These are phyloP conservation scores for Tetrastigma voinierianum DNA, from an alignment of 164 flowering plant genomes.

Conservation along the genomic window DNA sequence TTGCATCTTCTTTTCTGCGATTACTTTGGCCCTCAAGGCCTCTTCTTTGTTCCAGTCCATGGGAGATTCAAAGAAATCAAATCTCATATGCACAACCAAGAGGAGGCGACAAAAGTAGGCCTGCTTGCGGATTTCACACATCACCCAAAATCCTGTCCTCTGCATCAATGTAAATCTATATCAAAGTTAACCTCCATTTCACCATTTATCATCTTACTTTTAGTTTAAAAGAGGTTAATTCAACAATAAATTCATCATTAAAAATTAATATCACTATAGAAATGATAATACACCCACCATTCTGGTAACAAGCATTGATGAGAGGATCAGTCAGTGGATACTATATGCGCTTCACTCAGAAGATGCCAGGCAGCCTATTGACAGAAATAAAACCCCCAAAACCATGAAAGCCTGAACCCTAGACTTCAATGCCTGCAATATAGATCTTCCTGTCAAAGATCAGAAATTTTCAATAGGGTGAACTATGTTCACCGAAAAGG, in stretches of 20 bases:
- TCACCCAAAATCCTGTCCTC: constrained; percentile 12
- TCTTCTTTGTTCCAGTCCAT: constrained; percentile 66
- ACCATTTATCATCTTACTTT: not conserved
- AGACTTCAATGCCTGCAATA: constrained; percentile 2
- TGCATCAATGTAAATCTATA: not conserved
- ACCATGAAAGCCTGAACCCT: not conserved
- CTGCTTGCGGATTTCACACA: not conserved
- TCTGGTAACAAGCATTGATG: not conserved
- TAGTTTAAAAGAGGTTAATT: no score
- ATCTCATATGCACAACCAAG: not conserved
- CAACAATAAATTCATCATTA: no score
- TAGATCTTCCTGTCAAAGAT: not conserved
- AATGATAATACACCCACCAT: not conserved
- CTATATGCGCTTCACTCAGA: not conserved
- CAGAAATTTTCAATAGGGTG: not conserved
- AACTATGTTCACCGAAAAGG: no score
- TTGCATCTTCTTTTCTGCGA: constrained; percentile 45
- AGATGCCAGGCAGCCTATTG: not conserved
- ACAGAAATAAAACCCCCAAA: not conserved
- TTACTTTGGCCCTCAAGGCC: constrained; percentile 46
- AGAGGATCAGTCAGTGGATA: not conserved
- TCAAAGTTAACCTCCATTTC: not conserved
- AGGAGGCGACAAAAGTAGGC: not conserved
- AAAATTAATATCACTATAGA: no score
- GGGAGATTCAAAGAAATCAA: constrained; percentile 1